phyloP scores from a whole-genome alignment of 306 rosid species.

The Casuarina cunninghamiana region DNA sequence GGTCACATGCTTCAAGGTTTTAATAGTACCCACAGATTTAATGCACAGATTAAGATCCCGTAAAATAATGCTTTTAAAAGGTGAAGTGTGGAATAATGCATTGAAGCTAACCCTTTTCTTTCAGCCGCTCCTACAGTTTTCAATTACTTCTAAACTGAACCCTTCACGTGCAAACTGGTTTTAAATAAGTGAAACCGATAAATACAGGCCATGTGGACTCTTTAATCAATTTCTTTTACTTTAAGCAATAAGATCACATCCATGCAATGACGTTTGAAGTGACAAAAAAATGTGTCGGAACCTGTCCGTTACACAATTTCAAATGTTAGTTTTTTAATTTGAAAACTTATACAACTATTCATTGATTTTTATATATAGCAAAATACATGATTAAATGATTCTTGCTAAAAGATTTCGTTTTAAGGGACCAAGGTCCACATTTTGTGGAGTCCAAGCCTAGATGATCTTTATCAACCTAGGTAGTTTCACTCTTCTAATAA shows the following conservation, averaged over 20 bases:
- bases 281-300: neutral
- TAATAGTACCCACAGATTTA: conserved; percentile 9
- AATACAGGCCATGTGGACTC: neutral
- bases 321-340: too few relatives aligned
- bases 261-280: neutral
- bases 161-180: conserved; percentile 4
- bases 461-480: too few relatives aligned
- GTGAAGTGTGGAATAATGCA: conserved; percentile 7
- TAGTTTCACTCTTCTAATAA: too few relatives aligned
- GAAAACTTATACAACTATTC: too few relatives aligned
- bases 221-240: neutral
- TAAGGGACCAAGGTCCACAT: too few relatives aligned
- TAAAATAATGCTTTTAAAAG: conserved; percentile 22
- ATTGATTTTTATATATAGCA: too few relatives aligned
- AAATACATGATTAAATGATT: too few relatives aligned
- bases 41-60: conserved; percentile 33
- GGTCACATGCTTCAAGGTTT: conserved; percentile 35
- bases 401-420: too few relatives aligned
- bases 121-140: neutral
- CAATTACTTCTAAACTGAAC: neutral
- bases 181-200: conserved; percentile 4
- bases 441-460: too few relatives aligned
- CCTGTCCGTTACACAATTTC: too few relatives aligned
- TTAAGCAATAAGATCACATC: neutral
- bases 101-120: conserved; percentile 8